Percentiles rank a stretch among this genome's conserved stretches.
Conservation (phyloP, 2,329 filamentous ascomycete genomes). For the Pseudogymnoascus sp. region DNA sequence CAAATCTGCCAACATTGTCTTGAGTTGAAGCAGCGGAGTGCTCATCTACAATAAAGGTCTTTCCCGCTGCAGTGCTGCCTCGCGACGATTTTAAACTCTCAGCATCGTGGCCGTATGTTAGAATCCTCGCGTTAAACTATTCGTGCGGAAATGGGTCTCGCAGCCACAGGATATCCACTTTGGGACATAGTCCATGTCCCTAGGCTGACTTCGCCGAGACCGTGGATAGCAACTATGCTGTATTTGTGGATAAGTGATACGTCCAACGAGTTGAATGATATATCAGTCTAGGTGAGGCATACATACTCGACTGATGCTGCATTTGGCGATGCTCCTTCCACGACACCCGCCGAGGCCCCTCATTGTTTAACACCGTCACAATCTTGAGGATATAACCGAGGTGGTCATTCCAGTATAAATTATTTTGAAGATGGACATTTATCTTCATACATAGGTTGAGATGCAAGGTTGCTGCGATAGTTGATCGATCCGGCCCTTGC, state of each 20-base stretch:
- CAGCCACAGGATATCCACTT: slow-evolving; percentile 25
- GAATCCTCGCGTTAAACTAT: slow-evolving; percentile 21
- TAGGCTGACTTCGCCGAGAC: slow-evolving; percentile 26
- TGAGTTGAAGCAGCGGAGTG: slow-evolving; percentile 13
- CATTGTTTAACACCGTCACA: background rate
- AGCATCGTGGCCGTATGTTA: slow-evolving; percentile 26
- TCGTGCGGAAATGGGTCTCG: slow-evolving; percentile 26
- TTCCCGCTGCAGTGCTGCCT: background rate
- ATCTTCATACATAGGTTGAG: background rate
- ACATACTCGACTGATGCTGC: background rate
- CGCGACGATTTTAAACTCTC: background rate
- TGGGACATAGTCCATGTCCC: slow-evolving; percentile 28
- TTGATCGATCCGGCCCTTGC: background rate
- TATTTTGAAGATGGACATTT: background rate
- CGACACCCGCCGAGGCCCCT: no score
- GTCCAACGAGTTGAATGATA: background rate
- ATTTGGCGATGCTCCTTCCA: no score
- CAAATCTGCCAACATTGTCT: slow-evolving; percentile 21
- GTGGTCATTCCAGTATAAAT: background rate
- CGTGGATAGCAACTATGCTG: slow-evolving; percentile 33
- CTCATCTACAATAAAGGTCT: slow-evolving; percentile 12
- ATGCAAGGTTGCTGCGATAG: background rate
- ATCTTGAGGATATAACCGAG: background rate
- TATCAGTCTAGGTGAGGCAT: background rate
- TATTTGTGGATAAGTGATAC: background rate